Evolutionary conservation across 73 alveolate species (phyloP).

Genomic region (Tetrahymena thermophila): DNA sequence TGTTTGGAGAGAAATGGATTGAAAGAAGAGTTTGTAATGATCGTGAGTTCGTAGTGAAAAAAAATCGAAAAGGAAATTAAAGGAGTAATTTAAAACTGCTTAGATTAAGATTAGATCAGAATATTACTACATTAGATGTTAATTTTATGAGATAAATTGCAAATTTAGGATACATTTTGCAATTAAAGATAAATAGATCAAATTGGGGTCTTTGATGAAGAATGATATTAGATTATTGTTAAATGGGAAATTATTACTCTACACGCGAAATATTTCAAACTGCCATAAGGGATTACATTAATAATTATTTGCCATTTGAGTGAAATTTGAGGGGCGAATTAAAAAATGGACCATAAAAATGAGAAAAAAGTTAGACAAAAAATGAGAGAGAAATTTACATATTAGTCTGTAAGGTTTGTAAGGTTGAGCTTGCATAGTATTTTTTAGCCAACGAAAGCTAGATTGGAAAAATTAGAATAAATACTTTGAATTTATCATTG

Average conservation of each 20-base stretch:
- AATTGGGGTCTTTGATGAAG: too few species aligned
- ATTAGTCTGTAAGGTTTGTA: background rate
- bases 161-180: background rate
- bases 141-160: background rate
- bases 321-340: too few species aligned
- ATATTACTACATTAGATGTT: background rate
- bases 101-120: background rate
- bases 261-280: too few species aligned
- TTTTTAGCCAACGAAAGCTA: background rate
- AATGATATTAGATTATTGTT: too few species aligned
- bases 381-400: background rate
- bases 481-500: background rate
- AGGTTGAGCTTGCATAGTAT: background rate
- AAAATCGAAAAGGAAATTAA: background rate
- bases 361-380: too few species aligned
- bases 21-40: too few species aligned
- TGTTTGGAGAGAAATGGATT: too few species aligned
- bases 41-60: too few species aligned
- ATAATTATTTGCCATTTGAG: too few species aligned
- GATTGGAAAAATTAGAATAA: background rate
- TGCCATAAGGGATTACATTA: too few species aligned
- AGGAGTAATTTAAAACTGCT: background rate
- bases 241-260: too few species aligned
- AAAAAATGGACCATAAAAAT: too few species aligned
- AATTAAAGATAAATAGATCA: background rate